Base-by-base conservation (phyloP, 2,329 filamentous ascomycete species). In the Aspergillus sojae region DNA sequence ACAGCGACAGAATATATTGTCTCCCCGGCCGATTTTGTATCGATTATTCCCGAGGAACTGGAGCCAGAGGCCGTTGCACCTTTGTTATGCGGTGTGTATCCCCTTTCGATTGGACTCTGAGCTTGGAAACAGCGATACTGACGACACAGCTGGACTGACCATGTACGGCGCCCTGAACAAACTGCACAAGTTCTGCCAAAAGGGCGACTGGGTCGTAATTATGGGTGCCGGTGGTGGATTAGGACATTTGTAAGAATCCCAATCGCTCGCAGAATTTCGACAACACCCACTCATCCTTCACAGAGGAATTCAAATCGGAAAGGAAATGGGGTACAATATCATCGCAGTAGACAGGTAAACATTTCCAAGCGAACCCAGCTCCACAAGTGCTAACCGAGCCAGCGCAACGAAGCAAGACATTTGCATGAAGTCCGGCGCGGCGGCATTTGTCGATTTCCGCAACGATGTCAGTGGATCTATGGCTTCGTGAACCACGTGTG, bases 381-480 rank as follows among this genome's bases (percentile, higher is more conserved):
- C 16, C 16, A 34, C 16, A 19, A 34, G 11, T 5, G 52, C 52
- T 54, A 36, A 54, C 52, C 52, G 30, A 36, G 30, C 0, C 45
- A 63, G 70, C 14, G 63, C 62, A 30, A 41, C 65, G 0, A 71
- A 71, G 56, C 60, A 60, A 45, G 61, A 68, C 19, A 59, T 71
- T 52, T 69, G 65, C 21, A 55, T 65, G 45, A 45, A 53, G 7
- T 62, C 67, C 5, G 70, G 70, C 26, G 70, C 70, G 32, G 57
- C 61, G 12, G 63, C 56, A 14, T 71, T 71, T 50, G 26, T 72
- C 28, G 67, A 71, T 30, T 68, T 69, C 56, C 65, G 53, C 41
- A 71, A 77, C 21, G 69, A 78, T 39, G 72, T 55, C 34, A 12
- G 52, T 55, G n/a, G 21, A 21, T 5, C 19, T 11, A 9, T 23